Conservation (phyloP, 1,139 yeast genomes). For the Suhomyces maxii region DNA sequence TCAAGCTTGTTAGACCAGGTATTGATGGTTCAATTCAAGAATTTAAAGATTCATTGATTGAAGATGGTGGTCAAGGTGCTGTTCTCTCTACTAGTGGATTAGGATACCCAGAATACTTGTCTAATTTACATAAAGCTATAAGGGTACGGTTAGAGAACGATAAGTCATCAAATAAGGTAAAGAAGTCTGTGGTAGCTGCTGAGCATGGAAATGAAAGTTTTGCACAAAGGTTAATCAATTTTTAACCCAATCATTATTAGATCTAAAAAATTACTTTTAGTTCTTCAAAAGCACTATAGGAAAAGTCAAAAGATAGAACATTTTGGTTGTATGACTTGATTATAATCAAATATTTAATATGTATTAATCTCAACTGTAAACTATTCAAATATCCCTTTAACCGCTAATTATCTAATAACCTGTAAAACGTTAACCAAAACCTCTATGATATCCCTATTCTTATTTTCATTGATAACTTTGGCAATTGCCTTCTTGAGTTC, state of each 20-base stretch:
- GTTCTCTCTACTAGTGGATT: slow-evolving; percentile 42
- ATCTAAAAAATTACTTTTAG: neutral
- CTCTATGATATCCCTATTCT: slow-evolving; percentile 20
- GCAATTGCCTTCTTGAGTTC: slow-evolving; percentile 23
- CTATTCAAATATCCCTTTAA: neutral
- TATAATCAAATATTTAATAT: neutral
- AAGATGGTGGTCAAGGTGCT: slow-evolving; percentile 53
- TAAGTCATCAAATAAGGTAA: slow-evolving; percentile 34
- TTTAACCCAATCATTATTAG: slow-evolving; percentile 9
- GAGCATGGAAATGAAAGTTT: slow-evolving; percentile 32
- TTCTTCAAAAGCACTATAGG: neutral
- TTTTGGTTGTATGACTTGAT: neutral
- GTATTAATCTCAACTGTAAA: neutral
- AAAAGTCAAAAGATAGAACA: neutral
- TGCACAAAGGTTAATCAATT: slow-evolving; percentile 43
- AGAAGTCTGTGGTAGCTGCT: slow-evolving; percentile 30
- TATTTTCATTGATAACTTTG: slow-evolving; percentile 14
- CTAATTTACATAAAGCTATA: slow-evolving; percentile 61
- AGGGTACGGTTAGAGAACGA: slow-evolving; percentile 53
- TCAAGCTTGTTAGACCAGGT: slow-evolving; percentile 66
- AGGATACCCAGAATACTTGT: slow-evolving; percentile 60
- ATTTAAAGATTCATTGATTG: slow-evolving; percentile 64
- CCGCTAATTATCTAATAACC: slow-evolving; percentile 10
- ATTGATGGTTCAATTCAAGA: slow-evolving; percentile 62
- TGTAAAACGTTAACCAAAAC: slow-evolving; percentile 23